Evolutionary conservation across 1,284 basidiomycete species (phyloP).

Genomic region (Xanthoconium separans): DNA sequence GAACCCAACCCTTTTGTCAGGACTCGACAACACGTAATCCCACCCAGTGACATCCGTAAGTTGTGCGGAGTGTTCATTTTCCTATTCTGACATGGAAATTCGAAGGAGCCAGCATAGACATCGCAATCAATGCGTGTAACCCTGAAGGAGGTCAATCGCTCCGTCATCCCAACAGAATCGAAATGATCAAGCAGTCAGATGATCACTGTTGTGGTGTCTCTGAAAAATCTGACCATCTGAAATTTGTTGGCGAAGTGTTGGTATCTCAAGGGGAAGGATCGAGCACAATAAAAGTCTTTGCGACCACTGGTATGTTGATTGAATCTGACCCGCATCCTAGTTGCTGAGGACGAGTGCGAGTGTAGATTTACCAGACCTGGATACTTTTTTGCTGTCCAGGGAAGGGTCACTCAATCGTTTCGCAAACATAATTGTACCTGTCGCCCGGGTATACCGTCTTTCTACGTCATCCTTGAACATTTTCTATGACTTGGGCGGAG

Average conservation of each 20-base stretch:
- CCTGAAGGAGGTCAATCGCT: conserved; percentile 65
- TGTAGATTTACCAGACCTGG: conserved; percentile 55
- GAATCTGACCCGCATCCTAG: neutral
- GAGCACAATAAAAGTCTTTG: conserved; percentile 64
- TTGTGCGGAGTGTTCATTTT: neutral
- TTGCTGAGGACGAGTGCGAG: neutral
- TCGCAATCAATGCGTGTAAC: conserved; percentile 77
- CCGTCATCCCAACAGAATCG: conserved; percentile 66
- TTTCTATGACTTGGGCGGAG: conserved; percentile 82
- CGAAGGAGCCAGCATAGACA: conserved; percentile 65
- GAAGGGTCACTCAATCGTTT: conserved; percentile 65
- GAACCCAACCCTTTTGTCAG: too few relatives aligned
- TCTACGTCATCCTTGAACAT: conserved; percentile 77
- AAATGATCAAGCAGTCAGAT: conserved; percentile 73
- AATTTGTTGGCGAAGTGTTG: neutral
- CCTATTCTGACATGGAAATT: neutral
- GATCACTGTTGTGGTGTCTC: conserved; percentile 84
- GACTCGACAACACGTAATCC: conserved; percentile 41
- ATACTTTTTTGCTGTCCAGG: conserved; percentile 50
- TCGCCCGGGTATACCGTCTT: conserved; percentile 64
- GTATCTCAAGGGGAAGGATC: neutral
- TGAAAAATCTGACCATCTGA: conserved; percentile 37
- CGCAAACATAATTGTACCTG: conserved; percentile 56
- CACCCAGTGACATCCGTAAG: conserved; percentile 60
- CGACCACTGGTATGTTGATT: conserved; percentile 54